Percentiles rank a stretch among this genome's conserved stretches.
These are phyloP conservation scores for Sideroxylon spinosum DNA, from an alignment of 179 eudicot species.

Conservation along the genomic window DNA sequence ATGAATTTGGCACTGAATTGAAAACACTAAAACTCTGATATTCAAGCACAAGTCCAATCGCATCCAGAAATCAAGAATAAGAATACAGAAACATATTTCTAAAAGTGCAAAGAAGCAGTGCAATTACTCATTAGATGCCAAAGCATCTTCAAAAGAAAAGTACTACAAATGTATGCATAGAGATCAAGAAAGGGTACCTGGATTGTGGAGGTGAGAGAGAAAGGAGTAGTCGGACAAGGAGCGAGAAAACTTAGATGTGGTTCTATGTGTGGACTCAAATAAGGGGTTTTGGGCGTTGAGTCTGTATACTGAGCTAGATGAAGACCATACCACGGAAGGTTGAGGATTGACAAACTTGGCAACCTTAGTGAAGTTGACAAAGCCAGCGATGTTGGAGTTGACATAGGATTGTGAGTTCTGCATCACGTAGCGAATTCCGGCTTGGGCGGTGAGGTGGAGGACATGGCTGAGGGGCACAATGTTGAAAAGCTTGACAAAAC, in stretches of 20 bases:
- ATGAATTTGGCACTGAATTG: too few species aligned
- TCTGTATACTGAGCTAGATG: constrained; percentile 35
- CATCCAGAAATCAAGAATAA: too few species aligned
- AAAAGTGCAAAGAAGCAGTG: too few species aligned
- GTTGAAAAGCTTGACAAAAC: constrained; percentile 43
- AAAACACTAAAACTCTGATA: too few species aligned
- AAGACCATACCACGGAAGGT: constrained; percentile 38
- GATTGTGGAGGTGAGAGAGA: too few species aligned
- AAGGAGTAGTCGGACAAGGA: constrained; percentile 18
- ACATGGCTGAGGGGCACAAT: constrained; percentile 33
- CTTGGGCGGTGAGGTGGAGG: constrained; percentile 37
- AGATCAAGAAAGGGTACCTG: too few species aligned
- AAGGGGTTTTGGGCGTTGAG: constrained; percentile 31
- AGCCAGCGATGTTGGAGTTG: constrained; percentile 31
- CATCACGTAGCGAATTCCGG: constrained; percentile 39
- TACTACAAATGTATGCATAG: too few species aligned
- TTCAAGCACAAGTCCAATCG: too few species aligned
- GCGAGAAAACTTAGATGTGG: constrained; percentile 32
- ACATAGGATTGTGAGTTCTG: constrained; percentile 34
- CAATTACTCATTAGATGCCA: too few species aligned
- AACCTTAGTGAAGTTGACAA: constrained; percentile 29
- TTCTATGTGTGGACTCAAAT: constrained; percentile 37
- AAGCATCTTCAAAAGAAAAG: too few species aligned
- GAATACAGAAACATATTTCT: too few species aligned
- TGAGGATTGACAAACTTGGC: constrained; percentile 34